phyloP scores from a whole-genome alignment of 208 protist genomes.

The Porcisia deanei region DNA sequence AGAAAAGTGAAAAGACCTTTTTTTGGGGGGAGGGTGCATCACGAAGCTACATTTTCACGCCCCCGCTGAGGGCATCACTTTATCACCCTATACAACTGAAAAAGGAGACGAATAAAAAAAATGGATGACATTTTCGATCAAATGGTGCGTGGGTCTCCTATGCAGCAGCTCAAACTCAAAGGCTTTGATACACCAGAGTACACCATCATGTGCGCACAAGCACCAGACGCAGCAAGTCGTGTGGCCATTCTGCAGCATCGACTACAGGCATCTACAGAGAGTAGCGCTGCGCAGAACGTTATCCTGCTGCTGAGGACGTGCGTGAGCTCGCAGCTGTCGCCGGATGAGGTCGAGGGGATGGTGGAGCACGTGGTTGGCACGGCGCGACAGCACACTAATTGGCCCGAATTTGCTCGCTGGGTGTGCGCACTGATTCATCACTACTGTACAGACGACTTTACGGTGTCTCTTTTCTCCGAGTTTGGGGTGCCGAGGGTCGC shows the following conservation, averaged over 20 bases:
- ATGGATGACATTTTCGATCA: conserved; percentile 75
- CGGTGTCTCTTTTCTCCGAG: conserved; percentile 84
- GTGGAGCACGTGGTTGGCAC: conserved; percentile 64
- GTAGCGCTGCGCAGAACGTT: conserved; percentile 69
- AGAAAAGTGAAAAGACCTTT: background rate
- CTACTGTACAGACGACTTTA: conserved; percentile 91
- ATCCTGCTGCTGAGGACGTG: conserved; percentile 76
- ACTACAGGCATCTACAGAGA: conserved; percentile 73
- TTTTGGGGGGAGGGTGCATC: background rate
- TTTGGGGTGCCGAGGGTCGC: conserved; percentile 78
- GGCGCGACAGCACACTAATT: conserved; percentile 64
- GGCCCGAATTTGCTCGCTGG: conserved; percentile 77
- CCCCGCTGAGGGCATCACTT: background rate
- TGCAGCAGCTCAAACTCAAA: conserved; percentile 50
- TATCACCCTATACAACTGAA: background rate
- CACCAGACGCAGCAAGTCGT: conserved; percentile 52
- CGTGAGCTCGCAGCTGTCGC: conserved; percentile 48
- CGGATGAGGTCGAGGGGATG: conserved; percentile 78
- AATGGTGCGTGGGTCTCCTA: conserved; percentile 58
- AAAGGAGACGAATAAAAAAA: background rate
- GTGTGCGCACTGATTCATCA: conserved; percentile 86
- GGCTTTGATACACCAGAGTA: conserved; percentile 59
- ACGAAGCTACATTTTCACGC: conserved; percentile 5
- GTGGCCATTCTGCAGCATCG: conserved; percentile 63
- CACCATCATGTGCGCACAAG: conserved; percentile 82